A percentile compares a stretch with the other conserved stretches of the same genome.
Conservation (phyloP, 768 basidiomycete genomes). For the Peribolospora baueri region DNA sequence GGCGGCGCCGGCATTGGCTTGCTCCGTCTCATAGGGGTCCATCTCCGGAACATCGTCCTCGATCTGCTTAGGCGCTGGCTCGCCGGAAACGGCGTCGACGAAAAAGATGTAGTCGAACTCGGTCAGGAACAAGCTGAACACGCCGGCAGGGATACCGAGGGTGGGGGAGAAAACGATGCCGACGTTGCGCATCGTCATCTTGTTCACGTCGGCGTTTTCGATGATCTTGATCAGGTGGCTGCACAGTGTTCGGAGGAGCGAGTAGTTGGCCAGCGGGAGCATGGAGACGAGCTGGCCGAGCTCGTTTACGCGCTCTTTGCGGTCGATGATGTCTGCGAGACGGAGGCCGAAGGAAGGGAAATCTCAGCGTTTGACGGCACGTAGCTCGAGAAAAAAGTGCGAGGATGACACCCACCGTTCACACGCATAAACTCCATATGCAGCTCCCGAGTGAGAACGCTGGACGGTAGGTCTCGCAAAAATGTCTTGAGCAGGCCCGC, state of each 20-base stretch:
- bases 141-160: slow-evolving; percentile 86
- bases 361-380: neutral
- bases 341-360: neutral
- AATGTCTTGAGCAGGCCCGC: slow-evolving; percentile 83
- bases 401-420: slow-evolving; percentile 41
- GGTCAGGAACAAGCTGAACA: slow-evolving; percentile 79
- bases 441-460: slow-evolving; percentile 73
- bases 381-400: neutral
- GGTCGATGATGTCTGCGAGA: slow-evolving; percentile 53
- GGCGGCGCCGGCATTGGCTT: too few species aligned
- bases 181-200: slow-evolving; percentile 97
- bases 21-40: too few species aligned
- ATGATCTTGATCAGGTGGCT: slow-evolving; percentile 89
- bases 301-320: slow-evolving; percentile 67
- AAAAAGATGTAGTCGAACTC: slow-evolving; percentile 89
- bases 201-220: slow-evolving; percentile 67
- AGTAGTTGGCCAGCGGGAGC: slow-evolving; percentile 79
- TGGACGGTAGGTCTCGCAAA: slow-evolving; percentile 75
- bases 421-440: slow-evolving; percentile 77
- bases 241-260: slow-evolving; percentile 70
- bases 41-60: neutral
- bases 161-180: slow-evolving; percentile 98
- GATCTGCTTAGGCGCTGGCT: neutral
- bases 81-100: slow-evolving; percentile 26
- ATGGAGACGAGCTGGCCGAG: slow-evolving; percentile 62